Conservation (phyloP, 495 filamentous ascomycete species). For the Aspergillus mulundensis region DNA sequence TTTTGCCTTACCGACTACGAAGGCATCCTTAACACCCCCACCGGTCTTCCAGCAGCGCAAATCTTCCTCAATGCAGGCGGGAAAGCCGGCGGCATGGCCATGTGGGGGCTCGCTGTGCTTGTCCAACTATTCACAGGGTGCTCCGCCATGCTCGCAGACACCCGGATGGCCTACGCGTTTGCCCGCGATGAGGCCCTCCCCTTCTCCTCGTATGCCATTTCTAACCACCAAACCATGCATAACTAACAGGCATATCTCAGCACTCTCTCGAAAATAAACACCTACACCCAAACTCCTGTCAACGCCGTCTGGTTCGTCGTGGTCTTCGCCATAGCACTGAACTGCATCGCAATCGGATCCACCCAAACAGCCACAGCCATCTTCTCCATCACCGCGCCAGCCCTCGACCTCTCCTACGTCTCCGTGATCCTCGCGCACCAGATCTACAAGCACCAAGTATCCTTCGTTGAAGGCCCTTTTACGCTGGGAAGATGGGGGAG, state of each 20-base stretch:
- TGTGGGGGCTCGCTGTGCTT: constrained; percentile 68
- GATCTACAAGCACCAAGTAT: constrained; percentile 53
- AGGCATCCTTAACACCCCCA: constrained; percentile 54
- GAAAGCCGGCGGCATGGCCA: constrained; percentile 53
- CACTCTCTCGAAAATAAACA: constrained; percentile 56
- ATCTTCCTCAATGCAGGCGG: constrained; percentile 69
- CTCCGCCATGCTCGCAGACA: constrained; percentile 66
- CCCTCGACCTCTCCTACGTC: constrained; percentile 64
- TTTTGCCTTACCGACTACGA: constrained; percentile 68
- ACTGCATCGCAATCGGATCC: constrained; percentile 64
- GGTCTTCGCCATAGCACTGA: constrained; percentile 54
- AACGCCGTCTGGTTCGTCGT: constrained; percentile 73
- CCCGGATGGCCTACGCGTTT: constrained; percentile 71
- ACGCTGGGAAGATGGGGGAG: constrained; percentile 59
- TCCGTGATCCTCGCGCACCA: constrained; percentile 64
- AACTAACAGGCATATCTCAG: constrained; percentile 21
- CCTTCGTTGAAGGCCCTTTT: constrained; percentile 62
- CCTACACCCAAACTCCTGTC: constrained; percentile 57
- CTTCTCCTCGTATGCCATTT: constrained; percentile 50
- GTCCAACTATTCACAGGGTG: constrained; percentile 71
- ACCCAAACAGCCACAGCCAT: constrained; percentile 66
- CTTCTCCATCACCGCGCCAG: constrained; percentile 68
- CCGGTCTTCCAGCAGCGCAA: constrained; percentile 65
- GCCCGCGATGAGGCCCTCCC: constrained; percentile 66
- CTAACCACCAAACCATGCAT: background rate